Base-by-base conservation (phyloP, 2,329 filamentous ascomycete species). In the Fusarium sp. region DNA sequence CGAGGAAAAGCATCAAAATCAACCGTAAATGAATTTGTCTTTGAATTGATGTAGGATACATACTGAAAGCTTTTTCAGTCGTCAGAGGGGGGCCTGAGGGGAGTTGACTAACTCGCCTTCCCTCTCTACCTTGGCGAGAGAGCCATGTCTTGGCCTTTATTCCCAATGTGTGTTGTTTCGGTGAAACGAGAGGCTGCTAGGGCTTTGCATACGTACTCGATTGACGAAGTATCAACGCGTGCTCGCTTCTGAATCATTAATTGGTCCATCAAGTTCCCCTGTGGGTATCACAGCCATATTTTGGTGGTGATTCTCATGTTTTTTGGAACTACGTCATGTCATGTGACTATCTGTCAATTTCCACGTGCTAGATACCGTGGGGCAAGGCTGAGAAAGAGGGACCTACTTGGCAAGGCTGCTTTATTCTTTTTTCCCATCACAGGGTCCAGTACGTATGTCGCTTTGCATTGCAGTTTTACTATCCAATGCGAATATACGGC, bases 221-320 rank as follows among this genome's bases (percentile, higher is more conserved):
- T 53, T 16, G 47, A 53, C 31, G 41, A 62, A 46, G 37, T 41
- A 10, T 57, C 15, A 47, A 50, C 65, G 56, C 70, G 73, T 75
- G 73, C 40, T 55, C n/a, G 6, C 48, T 61, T 48, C 65, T 54
- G 9, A 15, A 34, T 41, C 52, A 58, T 40, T 60, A 57, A 75
- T 75, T 75, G 73, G 73, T 40, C 51, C 56, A 62, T 12, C 28
- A 73, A 41, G 64, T 67, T 74, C 66, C 54, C 30, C 18, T 15
- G 37, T 23, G 23, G 23, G 23, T 23, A 23, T 23, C 23, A 23
- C 23, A 23, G 23, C 23, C 23, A 23, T 23, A 4, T 23, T 5
- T 23, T 23, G 23, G 23, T 23, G 23, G 23, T 23, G 23, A 23
- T 23, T 23, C 23, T 23, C 23, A 23, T 23, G 23, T 23, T 23